Evolutionary conservation across 75 land plant species (phyloP).

Genomic region (Ceratopteris richardii): DNA sequence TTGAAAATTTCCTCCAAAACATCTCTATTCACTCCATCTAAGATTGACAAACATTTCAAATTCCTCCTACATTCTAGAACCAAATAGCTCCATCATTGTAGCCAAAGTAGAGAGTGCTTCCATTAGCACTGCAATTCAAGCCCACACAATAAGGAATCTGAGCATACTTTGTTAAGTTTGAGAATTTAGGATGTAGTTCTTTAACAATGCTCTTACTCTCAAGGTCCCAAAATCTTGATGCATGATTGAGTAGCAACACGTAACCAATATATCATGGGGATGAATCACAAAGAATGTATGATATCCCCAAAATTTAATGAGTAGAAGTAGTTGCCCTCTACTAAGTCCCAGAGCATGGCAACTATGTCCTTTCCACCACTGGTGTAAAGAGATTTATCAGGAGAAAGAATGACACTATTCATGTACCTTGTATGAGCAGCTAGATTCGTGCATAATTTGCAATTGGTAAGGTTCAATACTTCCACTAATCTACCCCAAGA

Average conservation of each 20-base stretch:
- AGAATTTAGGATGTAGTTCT: constrained; percentile 57
- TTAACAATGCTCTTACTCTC: constrained; percentile 84
- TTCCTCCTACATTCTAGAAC: constrained; percentile 24
- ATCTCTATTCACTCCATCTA: no score
- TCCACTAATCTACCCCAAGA: constrained; percentile 55
- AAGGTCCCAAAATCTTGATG: constrained; percentile 57
- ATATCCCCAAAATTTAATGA: constrained; percentile 64
- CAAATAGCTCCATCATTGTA: constrained; percentile 49
- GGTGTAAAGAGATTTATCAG: constrained; percentile 53
- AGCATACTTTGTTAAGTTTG: constrained; percentile 20
- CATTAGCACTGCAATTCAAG: constrained; percentile 42
- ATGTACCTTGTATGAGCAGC: constrained; percentile 40
- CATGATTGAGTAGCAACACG: constrained; percentile 43
- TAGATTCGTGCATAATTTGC: constrained; percentile 17
- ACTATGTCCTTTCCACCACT: constrained; percentile 58
- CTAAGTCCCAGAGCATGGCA: constrained; percentile 79
- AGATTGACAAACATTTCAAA: not conserved
- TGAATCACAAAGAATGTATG: constrained; percentile 71
- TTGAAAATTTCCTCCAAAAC: no score
- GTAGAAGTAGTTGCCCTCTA: constrained; percentile 72
- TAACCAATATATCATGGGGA: constrained; percentile 88
- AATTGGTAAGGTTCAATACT: no score
- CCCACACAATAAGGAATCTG: constrained; percentile 37
- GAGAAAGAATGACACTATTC: constrained; percentile 74
- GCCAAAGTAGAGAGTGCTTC: constrained; percentile 35